Evolutionary conservation across 2,329 filamentous ascomycete species (phyloP).

Genomic region (Botrytis squamosa): DNA sequence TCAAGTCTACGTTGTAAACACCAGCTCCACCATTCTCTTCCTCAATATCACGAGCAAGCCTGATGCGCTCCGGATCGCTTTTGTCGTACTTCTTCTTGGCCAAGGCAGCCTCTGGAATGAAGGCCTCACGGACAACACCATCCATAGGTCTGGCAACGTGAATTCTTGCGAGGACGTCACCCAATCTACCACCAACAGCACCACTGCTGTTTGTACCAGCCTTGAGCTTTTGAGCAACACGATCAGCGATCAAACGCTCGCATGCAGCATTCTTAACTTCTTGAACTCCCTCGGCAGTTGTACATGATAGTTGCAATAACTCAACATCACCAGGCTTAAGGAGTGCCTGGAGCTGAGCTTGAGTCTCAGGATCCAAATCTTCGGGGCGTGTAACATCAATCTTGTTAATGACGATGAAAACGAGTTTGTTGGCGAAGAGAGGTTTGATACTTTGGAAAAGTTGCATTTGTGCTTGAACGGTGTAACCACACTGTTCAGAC

Average conservation of each 20-base stretch:
- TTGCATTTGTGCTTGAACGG: constrained; percentile 86
- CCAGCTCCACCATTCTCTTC: constrained; percentile 91
- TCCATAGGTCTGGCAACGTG: constrained; percentile 94
- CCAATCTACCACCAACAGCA: constrained; percentile 74
- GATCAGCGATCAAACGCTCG: constrained; percentile 86
- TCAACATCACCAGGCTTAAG: constrained; percentile 88
- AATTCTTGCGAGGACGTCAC: constrained; percentile 88
- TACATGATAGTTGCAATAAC: constrained; percentile 89
- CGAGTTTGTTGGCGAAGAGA: constrained; percentile 93
- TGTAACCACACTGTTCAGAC: constrained; percentile 94
- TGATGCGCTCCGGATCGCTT: constrained; percentile 78
- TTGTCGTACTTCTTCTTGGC: constrained; percentile 85
- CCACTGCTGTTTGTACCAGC: constrained; percentile 78
- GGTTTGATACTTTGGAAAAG: constrained; percentile 97
- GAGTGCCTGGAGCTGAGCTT: constrained; percentile 74
- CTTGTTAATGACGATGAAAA: constrained; percentile 98
- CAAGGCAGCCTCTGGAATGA: constrained; percentile 83
- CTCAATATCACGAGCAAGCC: constrained; percentile 82
- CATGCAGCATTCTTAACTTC: constrained; percentile 93
- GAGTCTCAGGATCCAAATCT: constrained; percentile 76
- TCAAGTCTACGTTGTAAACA: constrained; percentile 92
- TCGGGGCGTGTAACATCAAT: constrained; percentile 88
- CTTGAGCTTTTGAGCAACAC: constrained; percentile 94
- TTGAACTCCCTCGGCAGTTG: constrained; percentile 91
- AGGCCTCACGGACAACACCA: constrained; percentile 74